Percentiles rank a stretch among this genome's conserved stretches.
These are phyloP conservation scores for Podila epigama DNA, from an alignment of 192 early-diverging fungal species.

Conservation along the genomic window DNA sequence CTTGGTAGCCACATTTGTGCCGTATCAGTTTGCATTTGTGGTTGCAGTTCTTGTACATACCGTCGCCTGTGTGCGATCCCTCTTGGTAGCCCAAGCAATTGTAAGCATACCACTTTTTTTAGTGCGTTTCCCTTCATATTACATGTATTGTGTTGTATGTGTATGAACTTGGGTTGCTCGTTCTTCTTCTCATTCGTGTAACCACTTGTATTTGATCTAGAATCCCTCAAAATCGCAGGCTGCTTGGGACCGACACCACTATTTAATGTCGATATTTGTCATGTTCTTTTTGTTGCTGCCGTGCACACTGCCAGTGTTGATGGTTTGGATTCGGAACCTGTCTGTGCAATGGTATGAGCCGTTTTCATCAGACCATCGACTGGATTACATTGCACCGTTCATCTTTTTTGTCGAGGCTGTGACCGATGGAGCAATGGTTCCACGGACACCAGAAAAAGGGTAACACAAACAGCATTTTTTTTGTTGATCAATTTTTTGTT, in stretches of 20 bases:
- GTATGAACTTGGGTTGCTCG: no score
- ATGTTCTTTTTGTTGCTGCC: conserved; percentile 76
- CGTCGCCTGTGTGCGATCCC: conserved; percentile 62
- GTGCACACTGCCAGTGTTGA: conserved; percentile 75
- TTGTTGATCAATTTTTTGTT: no score
- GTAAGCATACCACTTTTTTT: no score
- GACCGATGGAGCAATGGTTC: conserved; percentile 61
- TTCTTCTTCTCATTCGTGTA: no score
- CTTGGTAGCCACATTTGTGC: conserved; percentile 76
- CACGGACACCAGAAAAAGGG: conserved; percentile 58
- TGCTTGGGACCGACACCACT: conserved; percentile 62
- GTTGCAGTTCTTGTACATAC: conserved; percentile 76
- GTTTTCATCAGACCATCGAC: conserved; percentile 77
- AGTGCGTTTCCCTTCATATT: no score
- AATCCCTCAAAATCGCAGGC: conserved; percentile 29
- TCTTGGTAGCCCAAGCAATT: conserved; percentile 41
- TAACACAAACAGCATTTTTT: no score
- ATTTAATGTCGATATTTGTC: conserved; percentile 72
- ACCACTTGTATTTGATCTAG: not conserved
- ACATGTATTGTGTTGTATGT: no score
- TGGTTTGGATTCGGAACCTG: conserved; percentile 84
- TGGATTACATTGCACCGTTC: conserved; percentile 64
- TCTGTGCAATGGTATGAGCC: conserved; percentile 84
- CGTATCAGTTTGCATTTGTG: conserved; percentile 86
- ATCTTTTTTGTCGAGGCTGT: conserved; percentile 65